A percentile compares a stretch with the other conserved stretches of the same genome.
These are phyloP conservation scores for Tillandsia leiboldiana DNA, from an alignment of 176 grass and related monocot genomes.

Conservation along the genomic window DNA sequence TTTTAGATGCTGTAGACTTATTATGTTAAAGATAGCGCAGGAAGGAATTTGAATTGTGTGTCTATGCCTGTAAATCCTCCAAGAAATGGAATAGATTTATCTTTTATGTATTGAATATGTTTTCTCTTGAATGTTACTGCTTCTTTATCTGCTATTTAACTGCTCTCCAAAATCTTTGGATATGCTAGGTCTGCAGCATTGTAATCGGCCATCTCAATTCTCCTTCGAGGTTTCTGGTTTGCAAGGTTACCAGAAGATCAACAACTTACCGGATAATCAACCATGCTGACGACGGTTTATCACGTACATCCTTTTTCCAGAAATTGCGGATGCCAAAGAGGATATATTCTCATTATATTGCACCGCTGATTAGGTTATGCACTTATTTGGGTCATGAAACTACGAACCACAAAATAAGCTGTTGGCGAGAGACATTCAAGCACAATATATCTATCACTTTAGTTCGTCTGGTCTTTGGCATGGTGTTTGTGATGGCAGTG, in stretches of 20 bases:
- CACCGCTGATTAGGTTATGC: slow-evolving; percentile 18
- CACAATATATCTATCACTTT: slow-evolving; percentile 31
- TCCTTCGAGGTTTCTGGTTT: slow-evolving; percentile 7
- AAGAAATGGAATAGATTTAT: too few relatives aligned
- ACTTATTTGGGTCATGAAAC: slow-evolving; percentile 15
- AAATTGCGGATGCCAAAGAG: slow-evolving; percentile 21
- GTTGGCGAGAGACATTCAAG: slow-evolving; percentile 28
- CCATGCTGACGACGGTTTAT: slow-evolving; percentile 15
- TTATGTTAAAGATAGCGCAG: too few relatives aligned
- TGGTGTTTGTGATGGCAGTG: slow-evolving; percentile 47
- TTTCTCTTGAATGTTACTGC: not conserved
- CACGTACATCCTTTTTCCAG: slow-evolving; percentile 3
- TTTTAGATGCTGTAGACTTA: too few relatives aligned
- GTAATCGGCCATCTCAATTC: not conserved
- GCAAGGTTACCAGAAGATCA: slow-evolving; percentile 14
- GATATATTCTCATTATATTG: slow-evolving; percentile 26
- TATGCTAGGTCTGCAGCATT: slow-evolving; percentile 4
- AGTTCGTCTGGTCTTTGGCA: slow-evolving; percentile 27
- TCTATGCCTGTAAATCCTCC: too few relatives aligned
- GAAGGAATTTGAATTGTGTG: too few relatives aligned
- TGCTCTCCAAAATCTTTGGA: slow-evolving; percentile 13
- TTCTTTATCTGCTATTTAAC: not conserved
- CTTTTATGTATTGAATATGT: not conserved
- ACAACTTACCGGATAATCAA: slow-evolving; percentile 1
- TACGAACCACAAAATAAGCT: slow-evolving; percentile 5